Percentiles rank a stretch among this genome's conserved stretches.
These are phyloP conservation scores for Letharia lupina DNA, from an alignment of 495 filamentous ascomycete genomes.

Conservation along the genomic window DNA sequence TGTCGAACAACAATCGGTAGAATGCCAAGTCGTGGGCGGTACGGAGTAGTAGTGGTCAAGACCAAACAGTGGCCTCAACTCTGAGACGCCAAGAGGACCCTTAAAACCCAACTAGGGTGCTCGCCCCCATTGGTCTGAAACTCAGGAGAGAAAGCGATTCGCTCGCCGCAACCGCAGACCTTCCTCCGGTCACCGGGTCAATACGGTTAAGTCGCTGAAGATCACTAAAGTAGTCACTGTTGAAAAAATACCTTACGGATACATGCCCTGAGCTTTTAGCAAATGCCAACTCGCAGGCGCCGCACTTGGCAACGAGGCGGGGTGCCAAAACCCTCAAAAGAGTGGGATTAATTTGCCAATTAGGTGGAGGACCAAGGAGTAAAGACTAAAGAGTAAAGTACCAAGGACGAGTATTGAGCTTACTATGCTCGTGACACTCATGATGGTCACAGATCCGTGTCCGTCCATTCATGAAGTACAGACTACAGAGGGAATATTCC, in stretches of 20 bases:
- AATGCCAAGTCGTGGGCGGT: not conserved
- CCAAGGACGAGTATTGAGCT: not conserved
- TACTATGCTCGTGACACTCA: not conserved
- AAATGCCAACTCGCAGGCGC: not conserved
- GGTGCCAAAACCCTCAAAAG: not conserved
- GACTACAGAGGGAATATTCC: not conserved
- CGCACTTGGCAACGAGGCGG: not conserved
- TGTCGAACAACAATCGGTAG: not conserved
- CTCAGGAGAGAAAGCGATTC: conserved; percentile 1
- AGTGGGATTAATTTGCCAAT: not conserved
- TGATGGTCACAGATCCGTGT: not conserved
- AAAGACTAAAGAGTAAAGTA: no score
- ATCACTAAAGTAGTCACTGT: not conserved
- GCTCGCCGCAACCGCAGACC: conserved; percentile 1
- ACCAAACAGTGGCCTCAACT: not conserved
- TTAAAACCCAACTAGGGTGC: not conserved
- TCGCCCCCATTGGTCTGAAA: not conserved
- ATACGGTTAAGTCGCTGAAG: no score
- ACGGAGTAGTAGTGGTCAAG: not conserved
- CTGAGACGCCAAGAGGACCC: not conserved
- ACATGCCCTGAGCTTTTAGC: not conserved
- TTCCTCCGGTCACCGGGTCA: not conserved
- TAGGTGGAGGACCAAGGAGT: no score
- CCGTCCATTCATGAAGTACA: not conserved
- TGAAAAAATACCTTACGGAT: not conserved